Evolutionary conservation across 148 eudicot species (phyloP).

Genomic region (Cornus florida): DNA sequence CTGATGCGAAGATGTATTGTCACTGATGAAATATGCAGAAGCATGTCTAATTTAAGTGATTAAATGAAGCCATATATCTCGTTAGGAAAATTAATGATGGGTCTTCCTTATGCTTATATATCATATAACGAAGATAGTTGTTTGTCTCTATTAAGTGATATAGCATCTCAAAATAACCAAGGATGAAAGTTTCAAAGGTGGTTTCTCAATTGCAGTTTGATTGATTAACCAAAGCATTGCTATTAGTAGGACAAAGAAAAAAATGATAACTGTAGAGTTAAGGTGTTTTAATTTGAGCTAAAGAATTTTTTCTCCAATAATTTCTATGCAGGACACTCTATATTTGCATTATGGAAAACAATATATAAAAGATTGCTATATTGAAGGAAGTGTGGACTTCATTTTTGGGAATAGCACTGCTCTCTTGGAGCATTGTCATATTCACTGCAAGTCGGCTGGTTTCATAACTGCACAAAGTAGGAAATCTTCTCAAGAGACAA

Average conservation of each 20-base stretch:
- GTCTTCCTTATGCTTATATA: neutral
- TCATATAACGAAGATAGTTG: neutral
- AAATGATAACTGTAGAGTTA: neutral
- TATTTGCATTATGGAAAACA: conserved; percentile 94
- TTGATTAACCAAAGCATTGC: neutral
- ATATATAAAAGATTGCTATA: conserved; percentile 86
- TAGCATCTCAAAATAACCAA: neutral
- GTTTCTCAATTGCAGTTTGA: neutral
- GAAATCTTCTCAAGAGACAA: conserved; percentile 91
- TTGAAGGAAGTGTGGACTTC: conserved; percentile 98
- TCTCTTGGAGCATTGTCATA: conserved; percentile 94
- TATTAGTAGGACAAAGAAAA: neutral
- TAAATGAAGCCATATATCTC: neutral
- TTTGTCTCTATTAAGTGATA: neutral
- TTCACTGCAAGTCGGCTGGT: conserved; percentile 92
- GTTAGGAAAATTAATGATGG: neutral
- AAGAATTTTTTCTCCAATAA: neutral
- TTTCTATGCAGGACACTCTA: conserved; percentile 66
- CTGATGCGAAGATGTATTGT: neutral
- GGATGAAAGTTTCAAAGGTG: neutral
- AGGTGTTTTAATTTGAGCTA: neutral
- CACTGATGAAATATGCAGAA: neutral
- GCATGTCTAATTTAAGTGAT: neutral
- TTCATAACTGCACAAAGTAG: conserved; percentile 94
- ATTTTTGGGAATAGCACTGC: conserved; percentile 98